Percentiles rank a stretch among this genome's conserved stretches.
Conservation (phyloP, 2,329 filamentous ascomycete genomes). For the Alternaria arborescens region DNA sequence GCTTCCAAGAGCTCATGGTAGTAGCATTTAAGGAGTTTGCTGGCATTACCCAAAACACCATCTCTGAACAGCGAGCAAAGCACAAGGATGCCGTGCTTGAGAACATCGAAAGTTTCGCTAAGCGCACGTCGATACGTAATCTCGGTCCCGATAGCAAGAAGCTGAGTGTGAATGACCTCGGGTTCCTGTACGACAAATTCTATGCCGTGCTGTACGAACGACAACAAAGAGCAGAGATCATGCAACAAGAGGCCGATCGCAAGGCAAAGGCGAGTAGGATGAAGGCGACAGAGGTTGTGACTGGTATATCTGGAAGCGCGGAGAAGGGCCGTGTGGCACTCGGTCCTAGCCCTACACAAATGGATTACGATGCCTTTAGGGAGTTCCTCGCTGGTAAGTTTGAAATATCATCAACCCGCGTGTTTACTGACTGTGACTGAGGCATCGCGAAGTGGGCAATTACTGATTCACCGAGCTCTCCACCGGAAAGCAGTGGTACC, state of each 20-base stretch:
- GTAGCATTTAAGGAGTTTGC: conserved; percentile 99
- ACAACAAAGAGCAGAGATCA: conserved; percentile 79
- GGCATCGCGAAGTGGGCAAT: conserved; percentile 92
- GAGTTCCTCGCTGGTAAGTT: conserved; percentile 79
- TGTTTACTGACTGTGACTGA: conserved; percentile 26
- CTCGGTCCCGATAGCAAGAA: conserved; percentile 95
- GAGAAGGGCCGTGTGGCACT: conserved; percentile 89
- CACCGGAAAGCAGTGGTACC: conserved; percentile 59
- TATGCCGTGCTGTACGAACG: conserved; percentile 91
- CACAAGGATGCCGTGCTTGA: conserved; percentile 95
- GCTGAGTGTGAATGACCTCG: conserved; percentile 83
- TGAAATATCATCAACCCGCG: accelerated
- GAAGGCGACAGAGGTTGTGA: conserved; percentile 61
- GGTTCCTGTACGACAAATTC: conserved; percentile 91
- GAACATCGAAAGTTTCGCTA: conserved; percentile 97
- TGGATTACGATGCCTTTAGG: conserved; percentile 97
- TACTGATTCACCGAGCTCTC: conserved; percentile 77
- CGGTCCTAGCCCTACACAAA: conserved; percentile 86
- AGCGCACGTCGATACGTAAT: conserved; percentile 94
- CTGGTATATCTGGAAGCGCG: conserved; percentile 60
- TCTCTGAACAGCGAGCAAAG: conserved; percentile 86
- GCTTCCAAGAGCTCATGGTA: conserved; percentile 98
- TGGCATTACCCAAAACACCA: conserved; percentile 90
- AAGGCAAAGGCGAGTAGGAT: conserved; percentile 69
- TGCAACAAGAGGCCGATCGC: conserved; percentile 72